Conservation (phyloP, 2,329 filamentous ascomycete genomes). For the Juglanconis juglandina region DNA sequence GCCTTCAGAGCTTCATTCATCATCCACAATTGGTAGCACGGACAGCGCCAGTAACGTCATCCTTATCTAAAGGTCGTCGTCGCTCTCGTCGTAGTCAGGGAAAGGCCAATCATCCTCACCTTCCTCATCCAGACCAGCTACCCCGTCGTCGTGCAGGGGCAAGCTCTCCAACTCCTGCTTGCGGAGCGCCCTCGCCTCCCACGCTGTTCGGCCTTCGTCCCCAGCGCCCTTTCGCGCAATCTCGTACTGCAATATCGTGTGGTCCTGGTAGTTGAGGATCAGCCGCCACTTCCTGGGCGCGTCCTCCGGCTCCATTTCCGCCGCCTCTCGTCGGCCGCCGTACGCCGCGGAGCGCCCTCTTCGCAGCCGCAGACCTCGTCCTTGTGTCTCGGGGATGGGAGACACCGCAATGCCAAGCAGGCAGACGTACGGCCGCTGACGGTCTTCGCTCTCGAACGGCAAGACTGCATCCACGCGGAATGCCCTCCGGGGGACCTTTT, state of each 20-base stretch:
- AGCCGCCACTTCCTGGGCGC: slow-evolving; percentile 57
- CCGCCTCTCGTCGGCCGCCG: slow-evolving; percentile 3
- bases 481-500: slow-evolving; percentile 33
- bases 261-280: slow-evolving; percentile 69
- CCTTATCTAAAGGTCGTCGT: no score
- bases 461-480: slow-evolving; percentile 55
- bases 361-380: slow-evolving; percentile 24
- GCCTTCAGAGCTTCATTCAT: no score
- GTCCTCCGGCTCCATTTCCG: slow-evolving; percentile 18
- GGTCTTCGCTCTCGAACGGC: slow-evolving; percentile 46
- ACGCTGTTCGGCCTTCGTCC: slow-evolving; percentile 1
- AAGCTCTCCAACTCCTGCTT: neutral
- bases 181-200: slow-evolving; percentile 1
- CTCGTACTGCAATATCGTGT: slow-evolving; percentile 68
- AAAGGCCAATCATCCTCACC: neutral
- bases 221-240: slow-evolving; percentile 31
- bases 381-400: slow-evolving; percentile 52
- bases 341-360: neutral
- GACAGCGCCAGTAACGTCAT: no score
- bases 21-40: no score
- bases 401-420: slow-evolving; percentile 67
- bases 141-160: no score
- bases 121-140: neutral
- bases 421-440: slow-evolving; percentile 43
- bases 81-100: neutral